Evolutionary conservation across 768 basidiomycete genomes (phyloP), one percentile per base, ranked within the genome.

Genomic region (Rhodotorula babjevae): DNA sequence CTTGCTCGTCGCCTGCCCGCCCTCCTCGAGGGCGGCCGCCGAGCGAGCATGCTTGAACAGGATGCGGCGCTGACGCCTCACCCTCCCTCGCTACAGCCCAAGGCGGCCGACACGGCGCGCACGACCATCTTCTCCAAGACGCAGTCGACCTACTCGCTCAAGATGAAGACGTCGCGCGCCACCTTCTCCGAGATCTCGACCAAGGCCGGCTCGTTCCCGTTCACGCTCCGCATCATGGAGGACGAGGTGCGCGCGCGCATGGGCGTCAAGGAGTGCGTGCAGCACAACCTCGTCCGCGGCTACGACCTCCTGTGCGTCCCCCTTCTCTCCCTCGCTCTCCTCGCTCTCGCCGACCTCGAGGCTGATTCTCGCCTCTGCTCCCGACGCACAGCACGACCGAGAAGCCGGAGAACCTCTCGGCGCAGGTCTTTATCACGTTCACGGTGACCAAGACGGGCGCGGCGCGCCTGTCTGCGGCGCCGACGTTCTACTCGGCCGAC

Each of bases 171-270:
- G 74, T 94, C 93, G 57, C 90, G 95, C 74, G 87, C 89, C n/a
- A 89, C 95, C 55, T 98, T 97, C 84, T 90, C 91, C 62, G 95
- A 98, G 82, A 91, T 97, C 78, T 91, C 94, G 83, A 94, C 93
- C 85, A 98, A 97, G 82, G 92, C 96, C 55, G 95, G 95, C 36
- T 86, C 92, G 10, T 98, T 99, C 87, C 95, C 96, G 47, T 97
- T 99, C 86, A 97, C 94, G 78, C 86, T 99, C 74, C 91, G 96
- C 73, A 85, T 85, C 59, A 85, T 98, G 69, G 95, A 95, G 75
- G 95, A 98, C 79, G 95, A 98, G 85, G 94, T 94, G 83, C 87
- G 92, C 65, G 89, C 92, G 40, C 88, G 95, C 50, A 89, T 98
- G 85, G 96, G 95, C 76, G 86, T 98, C 47, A 89, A 91, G 80